Percentiles rank a stretch among this genome's conserved stretches.
Evolutionary conservation across 192 early-diverging fungal species (phyloP).

Genomic region (Rhizophagus prolifer): DNA sequence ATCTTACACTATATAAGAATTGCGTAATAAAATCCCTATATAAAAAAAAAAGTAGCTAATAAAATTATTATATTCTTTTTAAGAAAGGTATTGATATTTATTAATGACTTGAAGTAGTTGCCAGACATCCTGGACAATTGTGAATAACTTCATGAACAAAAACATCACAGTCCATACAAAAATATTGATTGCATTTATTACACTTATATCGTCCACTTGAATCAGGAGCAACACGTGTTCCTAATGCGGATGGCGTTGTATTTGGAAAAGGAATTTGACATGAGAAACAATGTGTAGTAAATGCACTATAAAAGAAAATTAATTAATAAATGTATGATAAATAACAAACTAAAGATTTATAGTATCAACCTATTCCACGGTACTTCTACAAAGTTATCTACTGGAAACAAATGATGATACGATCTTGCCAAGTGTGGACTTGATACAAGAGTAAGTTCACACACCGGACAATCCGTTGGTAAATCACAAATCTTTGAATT

Average conservation of each 20-base stretch:
- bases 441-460: conserved; percentile 82
- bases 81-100: too few species aligned
- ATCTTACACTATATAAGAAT: neutral
- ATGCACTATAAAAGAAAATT: conserved; percentile 33
- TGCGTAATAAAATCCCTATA: too few species aligned
- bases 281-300: conserved; percentile 46
- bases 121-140: conserved; percentile 79
- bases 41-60: too few species aligned
- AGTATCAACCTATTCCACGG: conserved; percentile 45
- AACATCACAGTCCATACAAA: conserved; percentile 90
- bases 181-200: conserved; percentile 70
- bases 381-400: conserved; percentile 78
- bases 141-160: conserved; percentile 92
- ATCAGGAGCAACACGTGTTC: conserved; percentile 28
- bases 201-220: conserved; percentile 67
- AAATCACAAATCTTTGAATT: conserved; percentile 79
- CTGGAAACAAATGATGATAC: conserved; percentile 94
- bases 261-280: conserved; percentile 46
- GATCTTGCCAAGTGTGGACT: conserved; percentile 88
- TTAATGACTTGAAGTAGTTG: neutral
- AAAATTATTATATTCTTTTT: too few species aligned
- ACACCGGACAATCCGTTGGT: conserved; percentile 92
- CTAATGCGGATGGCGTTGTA: conserved; percentile 11
- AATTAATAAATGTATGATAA: neutral
- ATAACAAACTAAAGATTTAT: neutral